Evolutionary conservation across 345 rosid genomes (phyloP), one percentile per base, ranked within the genome.

Genomic region (Acer yangbiense): DNA sequence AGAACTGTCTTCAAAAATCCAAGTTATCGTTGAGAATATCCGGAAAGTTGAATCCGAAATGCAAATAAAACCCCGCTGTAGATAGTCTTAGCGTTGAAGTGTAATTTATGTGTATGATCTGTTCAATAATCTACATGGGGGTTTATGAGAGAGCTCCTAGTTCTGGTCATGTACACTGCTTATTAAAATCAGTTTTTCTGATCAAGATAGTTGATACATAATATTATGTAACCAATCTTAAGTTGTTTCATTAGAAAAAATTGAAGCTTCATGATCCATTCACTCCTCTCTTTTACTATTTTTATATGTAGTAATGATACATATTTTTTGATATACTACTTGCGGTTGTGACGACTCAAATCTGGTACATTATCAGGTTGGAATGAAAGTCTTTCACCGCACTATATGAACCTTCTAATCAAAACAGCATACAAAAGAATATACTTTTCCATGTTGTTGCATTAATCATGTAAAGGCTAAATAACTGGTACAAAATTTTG

Each of bases 11-110:
- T 83, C 88, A 6, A 90, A 88, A 83, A 79, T 92, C 65, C 81
- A 76, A 74, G 83, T 64, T 43, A 85, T 87, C 58, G 93, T 90
- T 43, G 89, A 90, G 50, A 83, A 87, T 76, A 76, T 90, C 39
- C 86, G 80, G 85, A 84, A 80, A 81, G 81, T 86, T 72, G 94
- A 92, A 85, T 86, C 90, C 10, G 85, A 87, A 77, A 81, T 75
- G 65, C 82, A 75, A 75, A 81, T 76, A 74, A 77, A 52, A 78
- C 60, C 80, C 41, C 72, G 62, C 57, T 71, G 44, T 69, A 83
- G 89, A 82, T 87, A 84, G 78, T 71, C 74, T 57, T 64, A 65
- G 71, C 23, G 32, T 52, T 76, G 46, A 46, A 73, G 66, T 16
- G 67, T 55, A n/a, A 65, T 50, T 64, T 17, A 8, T 16, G 12